Percentiles rank a stretch among this genome's conserved stretches.
These are phyloP conservation scores for Hypomyces perniciosus DNA, from an alignment of 2,329 filamentous ascomycete species.

Conservation along the genomic window DNA sequence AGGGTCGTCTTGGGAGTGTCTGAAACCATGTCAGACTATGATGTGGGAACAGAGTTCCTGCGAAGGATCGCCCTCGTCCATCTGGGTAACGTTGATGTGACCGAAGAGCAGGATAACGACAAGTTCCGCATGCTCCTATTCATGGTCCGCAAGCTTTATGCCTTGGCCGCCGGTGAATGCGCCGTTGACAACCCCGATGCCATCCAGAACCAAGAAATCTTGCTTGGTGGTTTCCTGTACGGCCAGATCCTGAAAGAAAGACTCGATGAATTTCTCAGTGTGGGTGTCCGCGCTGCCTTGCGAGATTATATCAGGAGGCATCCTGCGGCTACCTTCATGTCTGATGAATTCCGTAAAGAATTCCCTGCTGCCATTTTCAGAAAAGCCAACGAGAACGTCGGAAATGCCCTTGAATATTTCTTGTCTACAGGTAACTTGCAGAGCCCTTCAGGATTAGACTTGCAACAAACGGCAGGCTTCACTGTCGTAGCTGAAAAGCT, in stretches of 20 bases:
- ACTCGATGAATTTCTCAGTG: constrained; percentile 76
- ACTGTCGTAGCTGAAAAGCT: constrained; percentile 98
- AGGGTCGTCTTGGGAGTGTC: constrained; percentile 78
- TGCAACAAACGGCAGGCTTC: constrained; percentile 92
- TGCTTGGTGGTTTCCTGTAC: constrained; percentile 89
- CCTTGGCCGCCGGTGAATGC: constrained; percentile 87
- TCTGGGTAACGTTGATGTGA: constrained; percentile 78
- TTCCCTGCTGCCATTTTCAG: constrained; percentile 73
- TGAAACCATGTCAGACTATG: constrained; percentile 77
- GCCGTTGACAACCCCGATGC: constrained; percentile 94
- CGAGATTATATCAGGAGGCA: constrained; percentile 52
- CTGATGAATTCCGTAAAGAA: constrained; percentile 70
- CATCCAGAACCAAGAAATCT: constrained; percentile 90
- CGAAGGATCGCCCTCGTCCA: constrained; percentile 87
- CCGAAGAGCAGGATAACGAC: constrained; percentile 75
- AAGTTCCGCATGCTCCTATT: constrained; percentile 93
- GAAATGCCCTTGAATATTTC: constrained; percentile 86
- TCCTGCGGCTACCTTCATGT: constrained; percentile 66
- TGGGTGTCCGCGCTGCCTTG: constrained; percentile 44
- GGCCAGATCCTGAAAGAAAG: constrained; percentile 94
- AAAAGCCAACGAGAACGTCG: constrained; percentile 82
- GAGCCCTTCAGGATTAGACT: constrained; percentile 84
- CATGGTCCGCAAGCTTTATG: constrained; percentile 94
- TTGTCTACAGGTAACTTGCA: constrained; percentile 90
- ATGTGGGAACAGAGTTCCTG: constrained; percentile 86